phyloP scores from a whole-genome alignment of 129 eudicot species.

The Saussurea involucrata region DNA sequence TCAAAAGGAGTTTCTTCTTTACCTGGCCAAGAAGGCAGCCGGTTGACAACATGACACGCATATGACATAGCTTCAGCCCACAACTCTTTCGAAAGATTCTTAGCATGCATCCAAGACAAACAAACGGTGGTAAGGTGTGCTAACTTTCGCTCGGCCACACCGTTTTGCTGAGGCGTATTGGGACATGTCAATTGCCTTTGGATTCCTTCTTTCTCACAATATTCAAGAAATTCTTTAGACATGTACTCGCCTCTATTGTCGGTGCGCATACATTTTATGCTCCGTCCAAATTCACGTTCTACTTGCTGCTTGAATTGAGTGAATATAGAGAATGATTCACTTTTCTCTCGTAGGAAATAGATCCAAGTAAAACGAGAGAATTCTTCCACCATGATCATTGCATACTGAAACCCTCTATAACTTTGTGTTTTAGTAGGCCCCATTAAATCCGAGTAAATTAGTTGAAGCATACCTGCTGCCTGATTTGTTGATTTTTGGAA shows the following conservation, averaged over 20 bases:
- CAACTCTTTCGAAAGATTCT: no score
- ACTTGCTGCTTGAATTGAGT: neutral
- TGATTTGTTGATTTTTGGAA: slow-evolving; percentile 1
- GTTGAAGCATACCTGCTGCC: neutral
- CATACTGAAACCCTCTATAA: slow-evolving; percentile 6
- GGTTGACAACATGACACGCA: no score
- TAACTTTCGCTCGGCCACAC: no score
- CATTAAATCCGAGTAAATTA: slow-evolving; percentile 9
- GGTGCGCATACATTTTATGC: neutral
- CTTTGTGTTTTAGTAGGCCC: slow-evolving; percentile 14
- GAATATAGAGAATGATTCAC: neutral
- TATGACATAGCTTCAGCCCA: no score
- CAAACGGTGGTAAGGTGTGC: no score
- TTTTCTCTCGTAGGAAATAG: neutral
- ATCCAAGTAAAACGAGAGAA: neutral
- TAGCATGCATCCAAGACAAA: no score
- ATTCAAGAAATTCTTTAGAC: no score
- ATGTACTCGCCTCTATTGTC: neutral
- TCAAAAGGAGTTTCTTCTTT: no score
- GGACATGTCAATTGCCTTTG: neutral
- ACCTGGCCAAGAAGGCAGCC: no score
- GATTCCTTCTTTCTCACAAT: no score
- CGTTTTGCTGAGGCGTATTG: neutral
- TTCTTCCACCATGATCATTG: neutral
- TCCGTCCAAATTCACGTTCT: neutral